Conservation (phyloP, 768 basidiomycete species). For the Pleurotus ostreatus region DNA sequence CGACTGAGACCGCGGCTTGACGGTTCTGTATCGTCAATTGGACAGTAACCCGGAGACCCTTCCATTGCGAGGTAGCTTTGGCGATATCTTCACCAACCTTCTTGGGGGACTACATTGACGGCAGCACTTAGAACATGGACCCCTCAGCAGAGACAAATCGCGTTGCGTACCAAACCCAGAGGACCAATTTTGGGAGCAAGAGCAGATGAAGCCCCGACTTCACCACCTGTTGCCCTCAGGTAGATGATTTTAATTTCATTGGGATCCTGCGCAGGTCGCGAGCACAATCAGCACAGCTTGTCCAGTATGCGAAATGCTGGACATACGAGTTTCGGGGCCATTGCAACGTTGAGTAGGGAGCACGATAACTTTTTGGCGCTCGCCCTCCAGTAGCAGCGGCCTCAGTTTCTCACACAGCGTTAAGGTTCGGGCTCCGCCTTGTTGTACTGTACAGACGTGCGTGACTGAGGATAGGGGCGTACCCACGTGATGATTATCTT, state of each 20-base stretch:
- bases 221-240: conserved; percentile 97
- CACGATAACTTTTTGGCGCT: conserved; percentile 9
- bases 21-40: conserved; percentile 99
- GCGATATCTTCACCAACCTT: conserved; percentile 99
- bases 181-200: conserved; percentile 99
- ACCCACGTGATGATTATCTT: conserved; percentile 3
- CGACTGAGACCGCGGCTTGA: conserved; percentile 95
- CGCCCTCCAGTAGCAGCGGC: conserved; percentile 19
- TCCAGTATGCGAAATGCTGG: neutral
- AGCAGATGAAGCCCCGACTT: conserved; percentile 98
- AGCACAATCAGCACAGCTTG: conserved; percentile 6
- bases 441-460: conserved; percentile 52
- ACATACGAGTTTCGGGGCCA: conserved; percentile 80
- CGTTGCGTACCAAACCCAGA: conserved; percentile 85
- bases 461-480: neutral
- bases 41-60: conserved; percentile 98
- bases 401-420: conserved; percentile 15
- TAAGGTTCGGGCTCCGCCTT: conserved; percentile 52
- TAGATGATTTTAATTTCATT: conserved; percentile 99
- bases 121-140: conserved; percentile 12
- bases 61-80: conserved; percentile 97
- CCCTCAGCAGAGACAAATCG: neutral
- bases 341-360: conserved; percentile 33
- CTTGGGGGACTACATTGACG: conserved; percentile 83
- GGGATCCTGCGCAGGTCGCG: conserved; percentile 66